Base-by-base conservation (phyloP, 495 filamentous ascomycete genomes). In the Aspergillus kassunensis region DNA sequence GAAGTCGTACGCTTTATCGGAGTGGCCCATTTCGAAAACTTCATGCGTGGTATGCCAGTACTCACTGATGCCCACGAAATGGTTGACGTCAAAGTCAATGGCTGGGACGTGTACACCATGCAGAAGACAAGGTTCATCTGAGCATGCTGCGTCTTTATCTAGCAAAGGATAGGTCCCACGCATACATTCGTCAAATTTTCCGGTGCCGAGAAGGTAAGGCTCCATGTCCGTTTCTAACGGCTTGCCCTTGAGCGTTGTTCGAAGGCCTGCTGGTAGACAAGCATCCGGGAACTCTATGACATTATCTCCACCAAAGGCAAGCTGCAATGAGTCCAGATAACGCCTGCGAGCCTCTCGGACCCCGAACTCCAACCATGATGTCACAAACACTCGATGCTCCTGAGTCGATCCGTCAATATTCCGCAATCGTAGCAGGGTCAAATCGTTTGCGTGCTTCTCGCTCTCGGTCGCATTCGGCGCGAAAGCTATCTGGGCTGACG, bases 21-120 rank as follows among this genome's bases (percentile, higher is more conserved):
- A 86, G 59, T 88, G 79, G 23, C 82, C 83, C 64, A 83, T 84
- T 53, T 90, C 87, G 59, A 97, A 97, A 1, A 97, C 83, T 42
- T 95, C 90, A 61, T 97, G 92, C 0, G 93, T 99, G 0, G 92
- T 96, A 70, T 99, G 93, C 93, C 93, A 99, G 64, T 95, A 99
- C 63, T 99, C 93, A 15, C 91, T 96, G 47, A 99, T 92, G 7
- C 93, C 93, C 21, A 99, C 85, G 61, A 99, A 99, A 63, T 97
- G 93, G 54, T 99, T 99, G 33, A 99, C 85, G 45, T 93, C 86
- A 62, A 97, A 99, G 66, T 99, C 93, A 48, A 99, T 97, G 1
- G 92, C 90, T 0, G 93, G 93, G 2, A 91, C 89, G 61, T 97
- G 91, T 40, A 90, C 80, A 0, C 95, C 89, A 53, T 93, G 85